Percentiles rank a stretch among this genome's conserved stretches.
phyloP scores from a whole-genome alignment of 2,329 filamentous ascomycete genomes.

The Monosporascus sp. region DNA sequence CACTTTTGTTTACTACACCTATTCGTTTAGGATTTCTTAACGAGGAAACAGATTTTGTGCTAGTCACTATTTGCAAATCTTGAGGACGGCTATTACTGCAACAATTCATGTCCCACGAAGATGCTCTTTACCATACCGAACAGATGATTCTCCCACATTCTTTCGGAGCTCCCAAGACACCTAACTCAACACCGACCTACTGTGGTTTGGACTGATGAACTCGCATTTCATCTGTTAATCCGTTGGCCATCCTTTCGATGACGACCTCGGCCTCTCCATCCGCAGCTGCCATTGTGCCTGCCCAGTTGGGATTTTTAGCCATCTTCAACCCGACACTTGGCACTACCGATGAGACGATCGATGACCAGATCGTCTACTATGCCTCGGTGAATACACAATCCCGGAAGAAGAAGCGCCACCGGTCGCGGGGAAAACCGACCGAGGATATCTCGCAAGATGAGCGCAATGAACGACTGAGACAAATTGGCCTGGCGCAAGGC shows the following conservation, averaged over 20 bases:
- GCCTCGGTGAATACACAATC: constrained; percentile 53
- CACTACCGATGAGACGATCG: constrained; percentile 60
- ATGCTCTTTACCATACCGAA: background rate
- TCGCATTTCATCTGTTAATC: no score
- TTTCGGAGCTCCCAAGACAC: no score
- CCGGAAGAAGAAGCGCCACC: constrained; percentile 25
- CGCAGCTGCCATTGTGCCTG: constrained; percentile 53
- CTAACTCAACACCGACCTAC: no score
- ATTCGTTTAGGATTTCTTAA: no score
- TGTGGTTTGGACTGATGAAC: no score
- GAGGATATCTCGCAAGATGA: constrained; percentile 53
- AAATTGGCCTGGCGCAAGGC: constrained; percentile 93
- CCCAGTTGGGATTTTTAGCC: constrained; percentile 82
- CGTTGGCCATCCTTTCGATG: constrained; percentile 6
- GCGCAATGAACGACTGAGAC: constrained; percentile 79
- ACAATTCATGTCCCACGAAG: no score
- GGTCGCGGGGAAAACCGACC: constrained; percentile 36
- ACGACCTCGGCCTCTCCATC: constrained; percentile 12
- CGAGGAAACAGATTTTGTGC: no score
- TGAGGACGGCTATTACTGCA: no score
- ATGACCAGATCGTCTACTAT: constrained; percentile 90
- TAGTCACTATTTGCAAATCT: no score
- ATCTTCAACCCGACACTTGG: constrained; percentile 82
- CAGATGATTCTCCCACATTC: no score
- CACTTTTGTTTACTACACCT: no score